Percentiles rank a stretch among this genome's conserved stretches.
These are phyloP conservation scores for Nephelium lappaceum DNA, from an alignment of 345 rosid species.

Conservation along the genomic window DNA sequence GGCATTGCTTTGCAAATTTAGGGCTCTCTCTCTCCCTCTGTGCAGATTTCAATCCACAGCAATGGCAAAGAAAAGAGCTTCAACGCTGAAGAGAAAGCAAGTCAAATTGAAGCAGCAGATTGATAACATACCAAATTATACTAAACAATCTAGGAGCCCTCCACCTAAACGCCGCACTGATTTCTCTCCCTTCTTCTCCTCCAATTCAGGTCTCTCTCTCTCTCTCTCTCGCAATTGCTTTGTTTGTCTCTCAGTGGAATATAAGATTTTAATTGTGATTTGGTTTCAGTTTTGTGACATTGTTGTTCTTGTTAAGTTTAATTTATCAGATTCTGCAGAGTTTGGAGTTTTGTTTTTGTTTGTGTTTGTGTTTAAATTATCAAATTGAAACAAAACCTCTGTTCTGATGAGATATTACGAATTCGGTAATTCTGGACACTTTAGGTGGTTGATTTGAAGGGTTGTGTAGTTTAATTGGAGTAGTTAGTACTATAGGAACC, in stretches of 20 bases:
- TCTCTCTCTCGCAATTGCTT: neutral
- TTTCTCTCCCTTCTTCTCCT: constrained; percentile 28
- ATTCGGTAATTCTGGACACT: neutral
- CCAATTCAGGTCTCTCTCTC: constrained; percentile 12
- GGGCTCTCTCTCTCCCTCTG: neutral
- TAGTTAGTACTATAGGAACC: neutral
- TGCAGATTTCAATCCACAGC: neutral
- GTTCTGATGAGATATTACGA: neutral
- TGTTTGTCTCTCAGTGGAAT: neutral
- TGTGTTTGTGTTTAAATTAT: neutral
- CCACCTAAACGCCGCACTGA: constrained; percentile 37
- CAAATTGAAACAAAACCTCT: neutral
- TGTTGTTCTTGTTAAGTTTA: neutral
- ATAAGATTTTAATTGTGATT: too few relatives aligned
- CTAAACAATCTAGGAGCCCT: constrained; percentile 32
- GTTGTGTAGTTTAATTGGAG: neutral
- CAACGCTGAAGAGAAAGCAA: neutral
- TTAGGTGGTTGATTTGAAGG: neutral
- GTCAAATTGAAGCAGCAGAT: constrained; percentile 17
- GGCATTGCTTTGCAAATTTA: neutral
- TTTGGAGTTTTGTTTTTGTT: neutral
- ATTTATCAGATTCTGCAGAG: neutral
- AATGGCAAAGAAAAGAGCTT: constrained; percentile 20
- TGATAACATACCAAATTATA: constrained; percentile 24
- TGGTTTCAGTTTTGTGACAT: neutral